phyloP scores from a whole-genome alignment of 192 early-diverging fungal species.

The Entomortierella chlamydospora region DNA sequence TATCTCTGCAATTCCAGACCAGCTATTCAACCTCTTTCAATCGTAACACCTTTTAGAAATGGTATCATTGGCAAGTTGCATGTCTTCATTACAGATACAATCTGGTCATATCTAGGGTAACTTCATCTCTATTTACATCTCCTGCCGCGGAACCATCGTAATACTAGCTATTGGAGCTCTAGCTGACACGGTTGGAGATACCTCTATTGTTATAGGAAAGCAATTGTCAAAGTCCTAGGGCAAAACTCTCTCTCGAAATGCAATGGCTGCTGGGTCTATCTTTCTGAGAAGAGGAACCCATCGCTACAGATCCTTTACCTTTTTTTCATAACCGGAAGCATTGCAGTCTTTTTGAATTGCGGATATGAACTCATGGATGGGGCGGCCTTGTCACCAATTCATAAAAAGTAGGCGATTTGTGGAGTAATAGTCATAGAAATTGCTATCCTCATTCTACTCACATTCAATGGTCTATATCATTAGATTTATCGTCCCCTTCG shows the following conservation, averaged over 20 bases:
- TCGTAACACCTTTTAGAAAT: slow-evolving; percentile 13
- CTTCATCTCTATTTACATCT: neutral
- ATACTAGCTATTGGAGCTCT: neutral
- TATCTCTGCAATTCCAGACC: too few species aligned
- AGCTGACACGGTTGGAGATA: too few species aligned
- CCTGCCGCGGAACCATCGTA: neutral
- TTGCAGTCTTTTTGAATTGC: slow-evolving; percentile 25
- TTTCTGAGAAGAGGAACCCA: slow-evolving; percentile 40
- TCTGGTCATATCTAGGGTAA: slow-evolving; percentile 48
- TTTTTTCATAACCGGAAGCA: slow-evolving; percentile 50
- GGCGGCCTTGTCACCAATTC: slow-evolving; percentile 19
- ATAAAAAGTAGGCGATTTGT: slow-evolving; percentile 23
- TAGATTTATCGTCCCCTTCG: slow-evolving; percentile 55
- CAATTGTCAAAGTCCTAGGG: slow-evolving; percentile 26
- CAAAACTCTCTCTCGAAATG: slow-evolving; percentile 28
- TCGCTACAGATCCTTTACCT: slow-evolving; percentile 43
- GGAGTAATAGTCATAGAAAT: slow-evolving; percentile 14
- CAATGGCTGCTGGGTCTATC: slow-evolving; percentile 34
- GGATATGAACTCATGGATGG: slow-evolving; percentile 44
- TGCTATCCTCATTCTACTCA: slow-evolving; percentile 53
- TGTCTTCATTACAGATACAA: slow-evolving; percentile 45
- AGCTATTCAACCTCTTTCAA: too few species aligned
- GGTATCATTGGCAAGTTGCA: slow-evolving; percentile 46
- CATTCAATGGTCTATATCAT: slow-evolving; percentile 9
- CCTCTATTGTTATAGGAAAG: slow-evolving; percentile 14